These are phyloP conservation scores for Ampelocalamus luodianensis DNA, from an alignment of 176 grass and related monocot genomes.

Conservation along the genomic window DNA sequence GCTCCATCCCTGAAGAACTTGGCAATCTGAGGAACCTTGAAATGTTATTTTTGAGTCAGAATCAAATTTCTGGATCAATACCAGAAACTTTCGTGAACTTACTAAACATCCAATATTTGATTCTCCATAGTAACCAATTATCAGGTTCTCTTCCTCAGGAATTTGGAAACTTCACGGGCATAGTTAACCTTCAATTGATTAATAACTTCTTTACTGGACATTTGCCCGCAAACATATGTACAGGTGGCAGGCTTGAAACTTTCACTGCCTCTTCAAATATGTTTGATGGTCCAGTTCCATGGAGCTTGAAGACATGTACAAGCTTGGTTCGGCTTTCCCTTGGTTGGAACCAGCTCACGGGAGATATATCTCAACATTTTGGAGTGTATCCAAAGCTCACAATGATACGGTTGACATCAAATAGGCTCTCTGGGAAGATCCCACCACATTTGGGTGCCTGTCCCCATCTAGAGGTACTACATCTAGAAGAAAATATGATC, in stretches of 20 bases:
- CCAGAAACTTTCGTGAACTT: background rate
- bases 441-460: background rate
- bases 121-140: background rate
- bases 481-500: background rate
- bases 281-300: conserved; percentile 14
- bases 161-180: conserved; percentile 16
- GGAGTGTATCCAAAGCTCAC: conserved; percentile 13
- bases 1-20: background rate
- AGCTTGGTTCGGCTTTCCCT: background rate
- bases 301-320: conserved; percentile 28
- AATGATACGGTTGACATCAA: background rate
- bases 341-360: background rate
- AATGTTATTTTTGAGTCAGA: background rate
- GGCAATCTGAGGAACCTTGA: background rate
- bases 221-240: background rate
- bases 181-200: background rate
- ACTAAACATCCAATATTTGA: background rate
- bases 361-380: conserved; percentile 38
- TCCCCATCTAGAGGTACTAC: background rate
- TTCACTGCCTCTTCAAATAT: background rate
- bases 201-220: conserved; percentile 24
- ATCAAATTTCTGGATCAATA: conserved; percentile 2
- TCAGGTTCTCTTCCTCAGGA: background rate
- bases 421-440: background rate
- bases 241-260: background rate